Base-by-base conservation (phyloP, 306 rosid genomes). In the Vicia faba region DNA sequence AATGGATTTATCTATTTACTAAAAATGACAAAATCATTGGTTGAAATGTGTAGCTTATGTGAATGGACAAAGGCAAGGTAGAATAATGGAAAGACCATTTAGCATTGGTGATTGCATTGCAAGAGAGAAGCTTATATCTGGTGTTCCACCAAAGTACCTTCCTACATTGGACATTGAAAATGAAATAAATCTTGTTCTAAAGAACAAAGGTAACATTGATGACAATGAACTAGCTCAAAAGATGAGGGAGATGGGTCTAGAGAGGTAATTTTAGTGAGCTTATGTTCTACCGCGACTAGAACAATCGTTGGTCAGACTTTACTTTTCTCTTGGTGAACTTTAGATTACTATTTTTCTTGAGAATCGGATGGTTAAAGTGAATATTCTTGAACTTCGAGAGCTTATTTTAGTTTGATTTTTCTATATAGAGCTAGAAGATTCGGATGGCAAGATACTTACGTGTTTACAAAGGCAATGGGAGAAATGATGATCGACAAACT, bases 371-470 rank as follows among this genome's bases (percentile, higher is more conserved):
- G 12, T 48, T 48, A 43, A 16, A 48, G 54, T 48, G 55, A 48
- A 11, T 11, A 53, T 29, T 25, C 10, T 51, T 66, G 4, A 70
- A 71, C 35, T 51, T 60, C 45, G 8, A 19, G 4, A 69, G 76
- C 33, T 70, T 62, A 70, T 73, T 36, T 16, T 53, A 43, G 11
- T 69, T 61, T 55, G 16, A 38, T 33, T 35, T 76, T 78, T 10
- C 39, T 8, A 33, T 46, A 39, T 76, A 90, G 99, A 86, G 99
- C 97, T 1, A 83, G 82, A 60, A 75, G 43, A 73, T 86, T 65
- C 56, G 99, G 99, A 63, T 93, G 99, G 99, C 99, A 93, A 68
- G 97, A 90, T 79, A 93, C 97, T 7, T 93, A 93, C 31, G 99
- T 86, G 73, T 93, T 93, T 80, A 93, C 98, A 29, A 93, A 93